Percentiles rank a stretch among this genome's conserved stretches.
Conservation (phyloP, 164 flowering plant species). For the Vitis rotundifolia region DNA sequence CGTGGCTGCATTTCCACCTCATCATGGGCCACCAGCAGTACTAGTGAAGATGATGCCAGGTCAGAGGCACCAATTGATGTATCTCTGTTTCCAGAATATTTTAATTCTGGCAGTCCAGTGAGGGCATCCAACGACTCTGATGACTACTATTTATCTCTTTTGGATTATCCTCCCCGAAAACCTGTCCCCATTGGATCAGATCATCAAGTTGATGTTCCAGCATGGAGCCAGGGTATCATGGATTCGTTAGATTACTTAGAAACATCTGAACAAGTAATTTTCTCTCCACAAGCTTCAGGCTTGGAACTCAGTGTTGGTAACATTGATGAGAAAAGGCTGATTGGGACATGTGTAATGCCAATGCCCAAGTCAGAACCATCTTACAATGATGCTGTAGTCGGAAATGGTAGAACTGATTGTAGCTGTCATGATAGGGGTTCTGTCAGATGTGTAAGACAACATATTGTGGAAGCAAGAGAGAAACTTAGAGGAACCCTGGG, state of each 20-base stretch:
- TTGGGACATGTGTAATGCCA: constrained; percentile 40
- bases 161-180: constrained; percentile 30
- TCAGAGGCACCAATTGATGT: constrained; percentile 14
- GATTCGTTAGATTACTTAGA: background rate
- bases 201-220: constrained; percentile 44
- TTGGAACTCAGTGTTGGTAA: constrained; percentile 1
- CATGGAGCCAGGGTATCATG: constrained; percentile 14
- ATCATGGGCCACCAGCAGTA: constrained; percentile 20
- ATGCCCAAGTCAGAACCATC: constrained; percentile 27
- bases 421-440: constrained; percentile 42
- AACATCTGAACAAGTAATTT: background rate
- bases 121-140: constrained; percentile 18
- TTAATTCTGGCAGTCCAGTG: constrained; percentile 10
- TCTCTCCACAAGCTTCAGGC: background rate
- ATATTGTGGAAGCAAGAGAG: constrained; percentile 44
- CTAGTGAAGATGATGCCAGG: constrained; percentile 21
- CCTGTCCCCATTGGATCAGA: constrained; percentile 41
- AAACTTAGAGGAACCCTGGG: constrained; percentile 35
- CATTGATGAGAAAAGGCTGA: constrained; percentile 17
- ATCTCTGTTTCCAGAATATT: constrained; percentile 26
- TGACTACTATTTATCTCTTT: constrained; percentile 24
- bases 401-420: constrained; percentile 34
- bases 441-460: constrained; percentile 43
- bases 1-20: constrained; percentile 13
- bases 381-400: constrained; percentile 11